A percentile compares a stretch with the other conserved stretches of the same genome.
Conservation (phyloP, 805 yeast species). For the Teunomyces panamensis region DNA sequence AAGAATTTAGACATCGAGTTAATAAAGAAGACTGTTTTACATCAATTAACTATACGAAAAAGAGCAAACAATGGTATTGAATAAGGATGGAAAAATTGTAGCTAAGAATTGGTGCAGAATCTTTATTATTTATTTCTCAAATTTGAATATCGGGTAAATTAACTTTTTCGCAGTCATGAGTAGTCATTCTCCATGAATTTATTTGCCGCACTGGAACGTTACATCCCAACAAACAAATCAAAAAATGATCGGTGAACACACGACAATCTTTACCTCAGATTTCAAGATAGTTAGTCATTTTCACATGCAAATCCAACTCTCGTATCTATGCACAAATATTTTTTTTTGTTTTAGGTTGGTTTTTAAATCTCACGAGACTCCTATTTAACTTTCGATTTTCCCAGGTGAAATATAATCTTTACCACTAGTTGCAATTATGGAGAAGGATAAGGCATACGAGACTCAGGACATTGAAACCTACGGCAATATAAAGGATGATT, state of each 20-base stretch:
- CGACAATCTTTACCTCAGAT: background rate
- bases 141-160: background rate
- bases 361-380: slow-evolving; percentile 1
- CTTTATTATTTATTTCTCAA: no score
- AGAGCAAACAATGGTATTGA: no score
- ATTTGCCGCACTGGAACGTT: background rate
- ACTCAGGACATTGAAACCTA: background rate
- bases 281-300: background rate
- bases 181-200: background rate
- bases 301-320: slow-evolving; percentile 1
- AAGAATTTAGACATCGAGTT: no score
- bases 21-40: no score
- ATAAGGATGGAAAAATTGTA: no score
- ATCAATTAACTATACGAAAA: no score
- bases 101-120: no score
- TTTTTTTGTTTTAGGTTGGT: background rate
- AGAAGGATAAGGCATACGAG: background rate
- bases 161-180: background rate
- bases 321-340: slow-evolving; percentile 1
- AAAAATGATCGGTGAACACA: background rate
- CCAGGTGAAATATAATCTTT: background rate
- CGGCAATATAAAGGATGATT: background rate
- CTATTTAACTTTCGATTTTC: background rate
- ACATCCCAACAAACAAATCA: background rate
- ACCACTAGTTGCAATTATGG: background rate